A percentile compares a stretch with the other conserved stretches of the same genome.
Conservation (phyloP, 257 asterid genomes). For the Fraxinus anomala region DNA sequence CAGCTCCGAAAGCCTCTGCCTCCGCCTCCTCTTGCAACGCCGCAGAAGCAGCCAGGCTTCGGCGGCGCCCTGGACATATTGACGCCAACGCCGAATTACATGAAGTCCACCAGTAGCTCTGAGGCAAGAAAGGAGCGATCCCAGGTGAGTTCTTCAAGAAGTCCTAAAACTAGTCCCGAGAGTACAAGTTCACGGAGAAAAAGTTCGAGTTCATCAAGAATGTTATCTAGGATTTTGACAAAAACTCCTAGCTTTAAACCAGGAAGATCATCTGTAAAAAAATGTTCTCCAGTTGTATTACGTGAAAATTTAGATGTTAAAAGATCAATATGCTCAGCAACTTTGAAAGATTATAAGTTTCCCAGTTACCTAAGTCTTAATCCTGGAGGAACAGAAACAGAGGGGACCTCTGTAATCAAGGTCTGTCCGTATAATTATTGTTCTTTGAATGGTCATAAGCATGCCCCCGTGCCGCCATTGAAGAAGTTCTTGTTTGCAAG, state of each 20-base stretch:
- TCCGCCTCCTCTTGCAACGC: constrained; percentile 30
- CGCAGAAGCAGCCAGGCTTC: constrained; percentile 21
- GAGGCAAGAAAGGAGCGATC: constrained; percentile 71
- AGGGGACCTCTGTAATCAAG: constrained; percentile 62
- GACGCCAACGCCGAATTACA: constrained; percentile 58
- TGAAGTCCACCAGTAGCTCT: constrained; percentile 84
- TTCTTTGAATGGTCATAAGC: constrained; percentile 89
- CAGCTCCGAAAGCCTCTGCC: constrained; percentile 38
- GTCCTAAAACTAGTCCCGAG: constrained; percentile 32
- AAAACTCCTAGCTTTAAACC: constrained; percentile 69
- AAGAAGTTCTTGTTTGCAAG: constrained; percentile 66
- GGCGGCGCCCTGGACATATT: background rate
- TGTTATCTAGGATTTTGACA: constrained; percentile 42
- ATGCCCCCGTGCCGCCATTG: constrained; percentile 62
- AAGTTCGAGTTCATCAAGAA: constrained; percentile 30
- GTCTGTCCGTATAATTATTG: constrained; percentile 85
- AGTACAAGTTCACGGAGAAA: constrained; percentile 27
- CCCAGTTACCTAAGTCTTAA: constrained; percentile 60
- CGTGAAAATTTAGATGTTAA: constrained; percentile 41
- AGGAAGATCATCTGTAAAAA: constrained; percentile 39
- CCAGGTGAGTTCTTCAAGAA: constrained; percentile 44
- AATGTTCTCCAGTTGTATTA: constrained; percentile 40
- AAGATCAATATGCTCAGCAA: constrained; percentile 79
- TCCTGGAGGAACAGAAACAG: constrained; percentile 62
- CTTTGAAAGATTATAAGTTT: constrained; percentile 70